These are phyloP conservation scores for Trichothecium roseum DNA, from an alignment of 2,329 filamentous ascomycete genomes.

Conservation along the genomic window DNA sequence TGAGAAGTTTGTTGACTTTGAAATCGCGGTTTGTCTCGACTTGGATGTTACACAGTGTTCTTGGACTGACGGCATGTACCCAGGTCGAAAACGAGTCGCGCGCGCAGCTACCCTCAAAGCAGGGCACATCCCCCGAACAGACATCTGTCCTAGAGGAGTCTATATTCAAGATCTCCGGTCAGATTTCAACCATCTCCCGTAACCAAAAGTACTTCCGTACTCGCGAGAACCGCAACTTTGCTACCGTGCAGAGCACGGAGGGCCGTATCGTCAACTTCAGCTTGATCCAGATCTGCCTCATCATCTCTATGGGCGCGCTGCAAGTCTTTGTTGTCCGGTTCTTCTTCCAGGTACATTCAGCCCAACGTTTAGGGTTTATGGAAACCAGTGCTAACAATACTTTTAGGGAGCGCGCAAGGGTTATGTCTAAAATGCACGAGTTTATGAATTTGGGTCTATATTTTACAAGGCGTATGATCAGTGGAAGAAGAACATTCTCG, in stretches of 20 bases:
- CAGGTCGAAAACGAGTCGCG: constrained; percentile 86
- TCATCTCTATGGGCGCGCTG: constrained; percentile 87
- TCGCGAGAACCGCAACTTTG: constrained; percentile 97
- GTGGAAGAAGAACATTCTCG: constrained; percentile 9
- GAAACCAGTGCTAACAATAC: constrained; percentile 6
- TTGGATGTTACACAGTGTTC: background rate
- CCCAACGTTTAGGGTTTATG: background rate
- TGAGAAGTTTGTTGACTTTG: constrained; percentile 96
- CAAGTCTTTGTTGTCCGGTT: constrained; percentile 97
- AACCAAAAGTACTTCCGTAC: constrained; percentile 99
- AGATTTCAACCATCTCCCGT: constrained; percentile 85
- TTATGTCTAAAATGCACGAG: constrained; percentile 43
- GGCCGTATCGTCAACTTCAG: constrained; percentile 95
- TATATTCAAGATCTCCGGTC: constrained; percentile 86
- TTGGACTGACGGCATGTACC: background rate
- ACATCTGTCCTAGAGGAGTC: constrained; percentile 84
- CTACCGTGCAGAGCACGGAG: constrained; percentile 93
- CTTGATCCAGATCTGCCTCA: constrained; percentile 81
- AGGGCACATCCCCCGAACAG: constrained; percentile 81
- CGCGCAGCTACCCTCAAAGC: constrained; percentile 75
- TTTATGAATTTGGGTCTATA: constrained; percentile 9
- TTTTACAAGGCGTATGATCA: constrained; percentile 20
- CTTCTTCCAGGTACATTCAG: constrained; percentile 92
- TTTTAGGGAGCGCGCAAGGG: constrained; percentile 54
- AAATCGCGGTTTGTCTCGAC: constrained; percentile 59